phyloP scores from a whole-genome alignment of 1,284 basidiomycete genomes.

The Trichosporon sp. region DNA sequence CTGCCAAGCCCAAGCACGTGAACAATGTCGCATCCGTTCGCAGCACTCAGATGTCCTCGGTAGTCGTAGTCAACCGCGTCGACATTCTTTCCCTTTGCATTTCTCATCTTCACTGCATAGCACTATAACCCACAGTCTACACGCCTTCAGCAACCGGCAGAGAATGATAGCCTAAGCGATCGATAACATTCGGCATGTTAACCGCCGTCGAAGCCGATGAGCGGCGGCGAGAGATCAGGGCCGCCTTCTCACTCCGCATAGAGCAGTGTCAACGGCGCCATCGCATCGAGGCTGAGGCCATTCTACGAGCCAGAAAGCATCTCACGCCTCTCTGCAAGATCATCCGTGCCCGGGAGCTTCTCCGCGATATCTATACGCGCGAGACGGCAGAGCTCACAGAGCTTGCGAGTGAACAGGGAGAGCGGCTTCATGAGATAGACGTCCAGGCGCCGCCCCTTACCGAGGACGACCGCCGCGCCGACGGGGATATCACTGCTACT shows the following conservation, averaged over 20 bases:
- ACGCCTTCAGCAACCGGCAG: too few species aligned
- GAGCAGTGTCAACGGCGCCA: neutral
- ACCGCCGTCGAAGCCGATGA: neutral
- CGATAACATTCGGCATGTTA: neutral
- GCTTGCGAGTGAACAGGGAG: neutral
- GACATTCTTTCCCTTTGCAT: too few species aligned
- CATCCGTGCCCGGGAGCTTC: neutral
- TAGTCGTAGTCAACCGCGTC: too few species aligned
- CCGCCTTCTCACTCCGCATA: neutral
- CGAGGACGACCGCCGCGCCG: neutral
- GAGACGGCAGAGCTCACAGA: neutral
- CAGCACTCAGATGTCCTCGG: too few species aligned
- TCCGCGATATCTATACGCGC: neutral
- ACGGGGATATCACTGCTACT: too few species aligned
- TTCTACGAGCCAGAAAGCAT: neutral
- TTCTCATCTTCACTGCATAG: too few species aligned
- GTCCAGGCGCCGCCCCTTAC: neutral
- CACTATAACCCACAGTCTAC: too few species aligned
- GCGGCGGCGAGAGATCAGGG: neutral
- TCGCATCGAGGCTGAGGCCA: neutral
- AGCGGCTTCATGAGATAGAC: neutral
- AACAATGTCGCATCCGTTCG: too few species aligned
- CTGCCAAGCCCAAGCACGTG: neutral
- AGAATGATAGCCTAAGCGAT: neutral
- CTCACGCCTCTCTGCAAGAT: neutral